phyloP scores from a whole-genome alignment of 2,329 filamentous ascomycete genomes.

The Exophiala calicioides region DNA sequence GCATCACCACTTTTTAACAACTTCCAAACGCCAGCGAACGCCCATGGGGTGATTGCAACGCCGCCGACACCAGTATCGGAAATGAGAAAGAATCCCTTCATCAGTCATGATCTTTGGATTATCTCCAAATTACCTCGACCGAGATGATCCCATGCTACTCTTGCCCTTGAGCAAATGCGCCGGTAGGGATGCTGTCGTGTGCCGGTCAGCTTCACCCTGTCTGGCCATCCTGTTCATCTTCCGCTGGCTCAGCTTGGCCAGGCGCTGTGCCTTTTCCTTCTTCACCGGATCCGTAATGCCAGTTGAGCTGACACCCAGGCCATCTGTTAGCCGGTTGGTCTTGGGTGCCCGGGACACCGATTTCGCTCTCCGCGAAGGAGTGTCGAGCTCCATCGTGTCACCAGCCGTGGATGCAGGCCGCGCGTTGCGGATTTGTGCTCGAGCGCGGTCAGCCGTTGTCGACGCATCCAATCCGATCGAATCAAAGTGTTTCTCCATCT shows the following conservation, averaged over 20 bases:
- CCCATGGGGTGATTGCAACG: too few relatives aligned
- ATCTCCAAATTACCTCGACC: slow-evolving; percentile 58
- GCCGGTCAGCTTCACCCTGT: slow-evolving; percentile 94
- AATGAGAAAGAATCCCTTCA: too few relatives aligned
- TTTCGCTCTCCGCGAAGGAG: slow-evolving; percentile 38
- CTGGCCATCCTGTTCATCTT: slow-evolving; percentile 98
- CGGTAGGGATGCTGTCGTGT: slow-evolving; percentile 74
- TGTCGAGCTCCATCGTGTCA: slow-evolving; percentile 51
- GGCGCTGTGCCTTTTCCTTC: slow-evolving; percentile 77
- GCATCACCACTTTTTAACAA: too few relatives aligned
- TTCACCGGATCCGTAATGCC: slow-evolving; percentile 69
- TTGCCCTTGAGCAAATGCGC: slow-evolving; percentile 95
- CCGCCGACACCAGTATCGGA: too few relatives aligned
- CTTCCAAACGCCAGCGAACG: too few relatives aligned
- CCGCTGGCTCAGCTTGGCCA: slow-evolving; percentile 89
- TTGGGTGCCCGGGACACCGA: slow-evolving; percentile 66
- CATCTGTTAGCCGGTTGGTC: slow-evolving; percentile 53
- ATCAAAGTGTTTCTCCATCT: slow-evolving; percentile 84
- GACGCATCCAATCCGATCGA: slow-evolving; percentile 82
- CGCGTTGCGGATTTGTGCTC: slow-evolving; percentile 64
- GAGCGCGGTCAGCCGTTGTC: slow-evolving; percentile 70
- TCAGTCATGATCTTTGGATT: too few relatives aligned
- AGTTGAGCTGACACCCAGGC: slow-evolving; percentile 65
- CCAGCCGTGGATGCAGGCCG: slow-evolving; percentile 64
- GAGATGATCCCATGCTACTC: slow-evolving; percentile 88